phyloP scores from a whole-genome alignment of 1,139 yeast species.

The Meyerozyma carpophila region DNA sequence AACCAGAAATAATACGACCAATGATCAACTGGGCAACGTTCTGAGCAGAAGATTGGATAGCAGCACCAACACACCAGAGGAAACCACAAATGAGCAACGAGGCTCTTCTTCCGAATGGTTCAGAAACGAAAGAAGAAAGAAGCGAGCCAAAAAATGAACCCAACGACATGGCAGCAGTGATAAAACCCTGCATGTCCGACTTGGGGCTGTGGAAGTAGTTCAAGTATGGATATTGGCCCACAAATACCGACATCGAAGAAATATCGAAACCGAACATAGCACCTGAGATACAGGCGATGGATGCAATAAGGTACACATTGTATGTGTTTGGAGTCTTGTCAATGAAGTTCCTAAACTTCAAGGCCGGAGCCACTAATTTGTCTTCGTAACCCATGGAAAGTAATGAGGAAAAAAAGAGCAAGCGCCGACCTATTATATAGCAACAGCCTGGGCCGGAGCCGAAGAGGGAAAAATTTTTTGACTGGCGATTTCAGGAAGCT shows the following conservation, averaged over 20 bases:
- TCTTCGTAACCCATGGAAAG: slow-evolving; percentile 33
- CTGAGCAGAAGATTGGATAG: slow-evolving; percentile 26
- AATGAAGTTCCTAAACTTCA: slow-evolving; percentile 24
- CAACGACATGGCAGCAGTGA: slow-evolving; percentile 54
- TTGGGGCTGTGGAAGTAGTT: slow-evolving; percentile 40
- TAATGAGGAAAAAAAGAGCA: background rate
- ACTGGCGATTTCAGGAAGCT: background rate
- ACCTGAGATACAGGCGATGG: slow-evolving; percentile 51
- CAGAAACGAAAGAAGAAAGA: slow-evolving; percentile 45
- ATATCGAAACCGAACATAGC: slow-evolving; percentile 66
- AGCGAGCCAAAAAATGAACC: slow-evolving; percentile 58
- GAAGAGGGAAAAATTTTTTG: background rate
- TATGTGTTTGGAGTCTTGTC: slow-evolving; percentile 39
- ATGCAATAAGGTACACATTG: slow-evolving; percentile 39
- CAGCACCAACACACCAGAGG: slow-evolving; percentile 37
- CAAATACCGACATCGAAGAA: slow-evolving; percentile 60
- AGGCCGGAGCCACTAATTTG: slow-evolving; percentile 31
- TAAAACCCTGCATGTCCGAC: slow-evolving; percentile 52
- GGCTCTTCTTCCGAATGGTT: slow-evolving; percentile 54
- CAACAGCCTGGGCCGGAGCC: background rate
- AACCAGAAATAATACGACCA: slow-evolving; percentile 51
- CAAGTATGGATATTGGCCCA: slow-evolving; percentile 40
- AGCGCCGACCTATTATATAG: background rate
- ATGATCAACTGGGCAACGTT: slow-evolving; percentile 33
- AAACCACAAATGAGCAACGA: slow-evolving; percentile 45